phyloP scores from a whole-genome alignment of 2,329 filamentous ascomycete species.

The Alternaria solani region DNA sequence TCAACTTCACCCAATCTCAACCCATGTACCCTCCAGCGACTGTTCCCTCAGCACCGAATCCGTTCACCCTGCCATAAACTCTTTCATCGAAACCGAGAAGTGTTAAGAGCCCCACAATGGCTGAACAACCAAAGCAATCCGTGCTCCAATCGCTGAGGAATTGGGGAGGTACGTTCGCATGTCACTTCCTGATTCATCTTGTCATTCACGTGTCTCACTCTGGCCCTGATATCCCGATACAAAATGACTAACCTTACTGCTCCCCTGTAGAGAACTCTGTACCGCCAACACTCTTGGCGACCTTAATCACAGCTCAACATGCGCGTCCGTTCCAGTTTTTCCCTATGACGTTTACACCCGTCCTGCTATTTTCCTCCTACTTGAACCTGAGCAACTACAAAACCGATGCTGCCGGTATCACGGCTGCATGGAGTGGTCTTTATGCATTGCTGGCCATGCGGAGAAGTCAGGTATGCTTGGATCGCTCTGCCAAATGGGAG shows the following conservation, averaged over 20 bases:
- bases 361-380: conserved; percentile 72
- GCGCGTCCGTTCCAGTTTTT: conserved; percentile 70
- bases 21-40: conserved; percentile 8
- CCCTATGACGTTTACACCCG: conserved; percentile 72
- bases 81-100: neutral
- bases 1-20: conserved; percentile 27
- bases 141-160: conserved; percentile 57
- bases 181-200: neutral
- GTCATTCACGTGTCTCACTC: conserved; percentile 14
- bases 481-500: neutral
- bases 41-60: neutral
- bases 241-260: conserved; percentile 8
- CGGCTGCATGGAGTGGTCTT: conserved; percentile 70
- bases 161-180: conserved; percentile 60
- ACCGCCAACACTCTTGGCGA: conserved; percentile 70
- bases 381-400: conserved; percentile 70
- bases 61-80: neutral
- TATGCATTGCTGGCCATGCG: conserved; percentile 70
- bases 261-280: conserved; percentile 65
- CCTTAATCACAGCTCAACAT: conserved; percentile 71
- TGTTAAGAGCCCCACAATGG: conserved; percentile 41
- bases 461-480: conserved; percentile 56
- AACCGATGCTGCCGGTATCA: conserved; percentile 69
- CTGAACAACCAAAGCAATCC: conserved; percentile 49
- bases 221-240: neutral